Percentiles rank a stretch among this genome's conserved stretches.
Conservation (phyloP, 2,329 filamentous ascomycete species). For the Chrysosporium queenslandicum region DNA sequence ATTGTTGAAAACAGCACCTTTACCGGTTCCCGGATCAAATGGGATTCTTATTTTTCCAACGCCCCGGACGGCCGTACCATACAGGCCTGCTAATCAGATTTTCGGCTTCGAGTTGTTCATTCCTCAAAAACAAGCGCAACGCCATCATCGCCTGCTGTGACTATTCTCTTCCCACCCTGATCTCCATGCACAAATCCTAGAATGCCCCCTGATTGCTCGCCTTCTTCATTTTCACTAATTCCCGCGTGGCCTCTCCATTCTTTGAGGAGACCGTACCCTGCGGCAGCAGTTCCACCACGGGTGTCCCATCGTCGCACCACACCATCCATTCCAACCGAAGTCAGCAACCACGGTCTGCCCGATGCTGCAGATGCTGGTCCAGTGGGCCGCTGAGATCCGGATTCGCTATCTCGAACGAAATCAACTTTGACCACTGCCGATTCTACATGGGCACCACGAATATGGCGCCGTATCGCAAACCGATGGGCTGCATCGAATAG, state of each 20-base stretch:
- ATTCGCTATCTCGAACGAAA: slow-evolving; percentile 51
- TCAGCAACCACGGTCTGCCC: slow-evolving; percentile 57
- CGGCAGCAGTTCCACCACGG: slow-evolving; percentile 55
- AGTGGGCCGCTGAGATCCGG: slow-evolving; percentile 18
- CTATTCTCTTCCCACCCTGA: slow-evolving; percentile 56
- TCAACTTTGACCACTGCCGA: slow-evolving; percentile 87
- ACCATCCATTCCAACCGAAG: slow-evolving; percentile 84
- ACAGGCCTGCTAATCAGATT: not conserved
- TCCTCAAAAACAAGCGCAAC: slow-evolving; percentile 40
- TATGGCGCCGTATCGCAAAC: slow-evolving; percentile 75
- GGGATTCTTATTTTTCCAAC: not conserved
- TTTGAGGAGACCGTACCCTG: slow-evolving; percentile 60
- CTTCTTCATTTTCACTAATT: slow-evolving; percentile 44
- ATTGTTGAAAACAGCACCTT: not conserved
- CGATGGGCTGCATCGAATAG: slow-evolving; percentile 79
- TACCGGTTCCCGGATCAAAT: not conserved
- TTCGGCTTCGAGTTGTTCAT: not conserved
- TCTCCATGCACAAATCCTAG: slow-evolving; percentile 78
- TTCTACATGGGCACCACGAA: slow-evolving; percentile 75
- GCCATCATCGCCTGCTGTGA: slow-evolving; percentile 83
- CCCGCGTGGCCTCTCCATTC: slow-evolving; percentile 78
- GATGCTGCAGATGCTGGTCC: slow-evolving; percentile 13
- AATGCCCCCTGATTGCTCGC: slow-evolving; percentile 71
- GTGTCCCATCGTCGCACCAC: slow-evolving; percentile 83
- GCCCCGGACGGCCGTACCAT: not conserved